Evolutionary conservation across 495 filamentous ascomycete genomes (phyloP).

Genomic region (Schizothecium vesticola): DNA sequence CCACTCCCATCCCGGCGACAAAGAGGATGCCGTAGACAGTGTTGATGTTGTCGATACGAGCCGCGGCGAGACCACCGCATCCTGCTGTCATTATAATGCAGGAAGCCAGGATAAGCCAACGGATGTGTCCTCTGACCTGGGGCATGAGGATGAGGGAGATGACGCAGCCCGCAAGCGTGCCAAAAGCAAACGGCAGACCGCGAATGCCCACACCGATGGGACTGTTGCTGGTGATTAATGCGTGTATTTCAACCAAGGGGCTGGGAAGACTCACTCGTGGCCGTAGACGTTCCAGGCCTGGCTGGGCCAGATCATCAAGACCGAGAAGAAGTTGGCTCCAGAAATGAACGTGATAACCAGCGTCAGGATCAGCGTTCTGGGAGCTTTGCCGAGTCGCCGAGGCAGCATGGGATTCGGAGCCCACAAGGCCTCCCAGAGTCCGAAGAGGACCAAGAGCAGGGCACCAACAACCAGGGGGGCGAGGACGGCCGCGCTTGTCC

Average conservation of each 20-base stretch:
- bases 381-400: slow-evolving; percentile 54
- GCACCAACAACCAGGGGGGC: slow-evolving; percentile 57
- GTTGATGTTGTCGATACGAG: slow-evolving; percentile 53
- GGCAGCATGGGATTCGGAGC: slow-evolving; percentile 65
- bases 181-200: slow-evolving; percentile 60
- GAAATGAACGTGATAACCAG: slow-evolving; percentile 69
- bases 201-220: slow-evolving; percentile 62
- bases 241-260: not conserved
- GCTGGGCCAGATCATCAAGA: slow-evolving; percentile 69
- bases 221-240: slow-evolving; percentile 11
- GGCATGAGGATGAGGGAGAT: slow-evolving; percentile 58
- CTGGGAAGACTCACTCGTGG: slow-evolving; percentile 41
- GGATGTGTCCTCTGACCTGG: slow-evolving; percentile 56
- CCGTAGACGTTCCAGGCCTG: slow-evolving; percentile 72
- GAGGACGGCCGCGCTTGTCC: slow-evolving; percentile 36
- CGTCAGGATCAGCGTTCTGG: slow-evolving; percentile 57
- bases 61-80: slow-evolving; percentile 57
- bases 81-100: slow-evolving; percentile 67
- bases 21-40: slow-evolving; percentile 57
- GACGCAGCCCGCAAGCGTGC: slow-evolving; percentile 57
- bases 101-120: slow-evolving; percentile 56
- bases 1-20: slow-evolving; percentile 64
- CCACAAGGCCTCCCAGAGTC: slow-evolving; percentile 57
- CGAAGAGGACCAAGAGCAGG: slow-evolving; percentile 51
- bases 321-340: slow-evolving; percentile 70